Conservation (phyloP, 768 basidiomycete species). For the Leccinellum rugosiceps region DNA sequence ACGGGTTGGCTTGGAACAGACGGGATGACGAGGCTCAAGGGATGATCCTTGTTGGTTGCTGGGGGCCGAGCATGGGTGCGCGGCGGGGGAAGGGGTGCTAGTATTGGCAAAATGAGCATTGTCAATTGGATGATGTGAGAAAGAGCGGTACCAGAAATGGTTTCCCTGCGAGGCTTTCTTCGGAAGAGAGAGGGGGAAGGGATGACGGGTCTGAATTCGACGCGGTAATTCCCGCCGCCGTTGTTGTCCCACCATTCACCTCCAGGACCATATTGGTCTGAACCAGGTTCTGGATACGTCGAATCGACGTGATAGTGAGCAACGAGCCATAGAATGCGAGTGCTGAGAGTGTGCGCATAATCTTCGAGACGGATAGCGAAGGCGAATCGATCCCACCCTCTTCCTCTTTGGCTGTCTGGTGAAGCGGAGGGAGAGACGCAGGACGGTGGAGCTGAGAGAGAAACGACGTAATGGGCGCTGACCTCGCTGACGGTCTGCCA, state of each 20-base stretch:
- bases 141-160: constrained; percentile 17
- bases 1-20: background rate
- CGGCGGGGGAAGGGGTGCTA: constrained; percentile 8
- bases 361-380: constrained; percentile 73
- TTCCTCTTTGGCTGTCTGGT: background rate
- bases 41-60: constrained; percentile 13
- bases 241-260: constrained; percentile 98
- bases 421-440: constrained; percentile 12
- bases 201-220: constrained; percentile 50
- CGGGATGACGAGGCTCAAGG: constrained; percentile 2
- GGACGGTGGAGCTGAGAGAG: constrained; percentile 37
- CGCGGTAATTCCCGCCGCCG: constrained; percentile 66
- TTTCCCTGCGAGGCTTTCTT: constrained; percentile 18
- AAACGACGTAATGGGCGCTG: constrained; percentile 44
- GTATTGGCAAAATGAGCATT: constrained; percentile 1
- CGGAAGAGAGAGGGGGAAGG: background rate
- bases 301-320: constrained; percentile 43
- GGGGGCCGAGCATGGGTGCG: background rate
- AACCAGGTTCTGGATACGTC: constrained; percentile 16
- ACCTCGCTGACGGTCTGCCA: constrained; percentile 96
- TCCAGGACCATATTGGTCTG: constrained; percentile 36
- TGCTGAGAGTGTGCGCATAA: constrained; percentile 47
- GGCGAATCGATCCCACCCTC: constrained; percentile 54
- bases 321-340: constrained; percentile 59
- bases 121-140: background rate